A percentile compares a stretch with the other conserved stretches of the same genome.
Conservation (phyloP, 2,329 filamentous ascomycete species). For the Hysterium pulicare region DNA sequence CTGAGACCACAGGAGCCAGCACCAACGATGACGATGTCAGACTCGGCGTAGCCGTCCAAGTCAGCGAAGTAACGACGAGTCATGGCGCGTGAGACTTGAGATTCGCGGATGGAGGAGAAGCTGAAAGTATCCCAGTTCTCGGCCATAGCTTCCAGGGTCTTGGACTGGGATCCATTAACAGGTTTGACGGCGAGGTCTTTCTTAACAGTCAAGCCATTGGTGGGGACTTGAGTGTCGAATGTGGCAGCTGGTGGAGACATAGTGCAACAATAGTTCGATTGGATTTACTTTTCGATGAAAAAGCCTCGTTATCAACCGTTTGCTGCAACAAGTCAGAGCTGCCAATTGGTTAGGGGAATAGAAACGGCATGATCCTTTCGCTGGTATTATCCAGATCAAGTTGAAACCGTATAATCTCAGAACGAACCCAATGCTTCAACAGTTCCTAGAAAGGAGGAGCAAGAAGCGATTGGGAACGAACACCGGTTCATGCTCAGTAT, state of each 20-base stretch:
- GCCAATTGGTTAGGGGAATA: constrained; percentile 30
- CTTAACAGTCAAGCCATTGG: constrained; percentile 34
- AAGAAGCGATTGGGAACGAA: constrained; percentile 24
- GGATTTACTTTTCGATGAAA: constrained; percentile 31
- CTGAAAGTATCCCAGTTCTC: constrained; percentile 78
- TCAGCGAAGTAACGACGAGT: constrained; percentile 89
- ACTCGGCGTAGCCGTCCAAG: constrained; percentile 84
- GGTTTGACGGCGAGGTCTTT: constrained; percentile 48
- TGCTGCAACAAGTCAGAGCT: constrained; percentile 29
- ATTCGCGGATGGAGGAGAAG: constrained; percentile 86
- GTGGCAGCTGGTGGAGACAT: constrained; percentile 78
- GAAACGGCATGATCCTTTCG: constrained; percentile 96
- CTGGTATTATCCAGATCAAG: constrained; percentile 99
- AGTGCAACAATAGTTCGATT: constrained; percentile 37
- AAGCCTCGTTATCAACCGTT: constrained; percentile 20
- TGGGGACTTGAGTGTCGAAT: constrained; percentile 45
- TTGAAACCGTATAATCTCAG: constrained; percentile 93
- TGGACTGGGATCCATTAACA: constrained; percentile 46
- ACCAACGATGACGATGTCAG: constrained; percentile 89
- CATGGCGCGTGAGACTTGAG: constrained; percentile 90
- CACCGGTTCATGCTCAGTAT: constrained; percentile 43
- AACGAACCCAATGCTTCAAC: constrained; percentile 38
- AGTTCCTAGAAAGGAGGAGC: constrained; percentile 6
- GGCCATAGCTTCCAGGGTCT: constrained; percentile 62
- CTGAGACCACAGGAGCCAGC: constrained; percentile 85